Percentiles rank a stretch among this genome's conserved stretches.
Conservation (phyloP, 2,329 filamentous ascomycete species). For the Penicillium aurantiogriseum region DNA sequence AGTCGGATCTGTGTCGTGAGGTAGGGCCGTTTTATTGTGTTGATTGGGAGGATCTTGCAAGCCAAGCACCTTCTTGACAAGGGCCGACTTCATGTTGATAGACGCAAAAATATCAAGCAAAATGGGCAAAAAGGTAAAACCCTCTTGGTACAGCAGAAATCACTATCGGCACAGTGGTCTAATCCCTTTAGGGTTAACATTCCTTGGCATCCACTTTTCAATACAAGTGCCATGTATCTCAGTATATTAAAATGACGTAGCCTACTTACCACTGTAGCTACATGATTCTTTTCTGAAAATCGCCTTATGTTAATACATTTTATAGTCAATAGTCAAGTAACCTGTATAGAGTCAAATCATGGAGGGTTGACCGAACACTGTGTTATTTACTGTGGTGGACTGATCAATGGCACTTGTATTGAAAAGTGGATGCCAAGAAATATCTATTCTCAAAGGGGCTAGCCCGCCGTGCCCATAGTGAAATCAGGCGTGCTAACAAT, state of each 20-base stretch:
- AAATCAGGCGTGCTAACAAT: neutral
- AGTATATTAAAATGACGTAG: no score
- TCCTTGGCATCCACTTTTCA: neutral
- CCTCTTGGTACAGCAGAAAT: neutral
- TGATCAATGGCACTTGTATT: neutral
- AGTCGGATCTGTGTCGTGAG: conserved; percentile 6
- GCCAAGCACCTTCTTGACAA: conserved; percentile 4
- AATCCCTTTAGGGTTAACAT: neutral
- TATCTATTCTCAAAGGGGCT: neutral
- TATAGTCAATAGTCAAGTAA: no score
- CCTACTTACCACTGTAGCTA: no score
- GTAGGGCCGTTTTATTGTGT: neutral
- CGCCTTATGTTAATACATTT: no score
- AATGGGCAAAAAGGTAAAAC: neutral
- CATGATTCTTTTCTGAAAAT: no score
- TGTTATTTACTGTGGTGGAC: neutral
- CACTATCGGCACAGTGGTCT: neutral
- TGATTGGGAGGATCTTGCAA: neutral
- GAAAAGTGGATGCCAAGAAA: neutral
- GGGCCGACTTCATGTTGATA: neutral
- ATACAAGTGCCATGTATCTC: neutral
- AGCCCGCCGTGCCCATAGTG: neutral
- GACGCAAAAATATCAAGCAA: neutral
- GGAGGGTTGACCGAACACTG: neutral
- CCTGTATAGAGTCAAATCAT: no score